Base-by-base conservation (phyloP, 2,329 filamentous ascomycete species). In the Neocucurbitaria cava region DNA sequence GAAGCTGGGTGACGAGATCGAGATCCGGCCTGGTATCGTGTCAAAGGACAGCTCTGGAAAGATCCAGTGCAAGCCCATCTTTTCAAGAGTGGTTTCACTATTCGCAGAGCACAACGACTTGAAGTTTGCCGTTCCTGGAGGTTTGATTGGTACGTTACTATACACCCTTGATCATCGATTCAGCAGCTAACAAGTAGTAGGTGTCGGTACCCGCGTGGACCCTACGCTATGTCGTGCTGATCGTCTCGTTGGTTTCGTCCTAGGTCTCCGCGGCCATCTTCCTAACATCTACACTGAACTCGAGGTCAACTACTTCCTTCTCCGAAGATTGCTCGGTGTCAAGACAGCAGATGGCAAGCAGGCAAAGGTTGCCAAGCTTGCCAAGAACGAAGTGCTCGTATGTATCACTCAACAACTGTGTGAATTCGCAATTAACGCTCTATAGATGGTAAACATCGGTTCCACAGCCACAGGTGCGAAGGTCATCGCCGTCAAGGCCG, bases 311-410 rank as follows among this genome's bases (percentile, higher is more conserved):
- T 99, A 98, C 85, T 99, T 98, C 85, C 85, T 99, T 58, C 89
- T 99, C 61, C 90, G 94, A 70, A 87, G 95, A 70, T 85, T 99
- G 59, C 87, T 99, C 52, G 95, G 95, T 87, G 95, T 99, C 71
- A 93, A 96, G 82, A 96, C 95, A 42, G 92, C 94, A 60, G 95
- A 99, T 68, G 95, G 95, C 76, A 99, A 99, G 85, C 95, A 98
- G 81, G 94, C 94, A 73, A 99, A 99, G 89, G 95, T 99, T 65
- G 92, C 93, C 70, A 99, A 99, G 83, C 85, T 99, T 64, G 84
- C 92, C 53, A 99, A 98, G 88, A 97, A 96, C 81, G 95, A 99
- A 79, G 92, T 98, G 72, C 89, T 99, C 45, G 70, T 74, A 70
- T 36, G 61, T 62, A 26, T 18, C 5, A 17, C 40, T 24, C 15